A percentile compares a stretch with the other conserved stretches of the same genome.
These are phyloP conservation scores for Macrolepiota dolichaula DNA, from an alignment of 768 basidiomycete species.

Conservation along the genomic window DNA sequence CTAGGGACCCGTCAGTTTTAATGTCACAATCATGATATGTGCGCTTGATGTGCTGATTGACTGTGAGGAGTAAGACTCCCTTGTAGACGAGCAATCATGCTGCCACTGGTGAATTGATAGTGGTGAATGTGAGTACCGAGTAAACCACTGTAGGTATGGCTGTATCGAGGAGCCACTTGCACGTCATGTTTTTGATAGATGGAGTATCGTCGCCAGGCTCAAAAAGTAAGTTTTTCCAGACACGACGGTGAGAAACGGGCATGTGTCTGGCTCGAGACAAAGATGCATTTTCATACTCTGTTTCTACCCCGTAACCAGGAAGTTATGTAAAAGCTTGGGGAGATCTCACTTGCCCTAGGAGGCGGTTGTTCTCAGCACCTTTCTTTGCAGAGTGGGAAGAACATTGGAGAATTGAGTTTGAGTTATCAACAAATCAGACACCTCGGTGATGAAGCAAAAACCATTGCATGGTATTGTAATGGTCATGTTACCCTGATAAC, in stretches of 20 bases:
- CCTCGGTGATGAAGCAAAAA: neutral
- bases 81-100: neutral
- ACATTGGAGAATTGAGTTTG: neutral
- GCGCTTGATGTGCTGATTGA: neutral
- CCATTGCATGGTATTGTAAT: neutral
- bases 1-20: neutral
- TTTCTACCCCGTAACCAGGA: neutral
- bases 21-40: neutral
- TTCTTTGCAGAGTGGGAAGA: neutral
- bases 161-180: neutral
- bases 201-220: neutral
- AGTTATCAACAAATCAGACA: neutral
- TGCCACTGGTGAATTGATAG: neutral
- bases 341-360: neutral
- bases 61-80: neutral
- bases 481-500: neutral
- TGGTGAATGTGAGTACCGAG: conserved; percentile 2
- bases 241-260: neutral
- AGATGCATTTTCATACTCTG: neutral
- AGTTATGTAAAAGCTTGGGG: neutral
- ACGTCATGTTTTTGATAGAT: neutral
- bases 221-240: neutral
- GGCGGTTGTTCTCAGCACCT: neutral
- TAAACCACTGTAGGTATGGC: neutral
- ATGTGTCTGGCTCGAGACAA: neutral